phyloP scores from a whole-genome alignment of 2,329 filamentous ascomycete genomes.

The Endothia cerciana region DNA sequence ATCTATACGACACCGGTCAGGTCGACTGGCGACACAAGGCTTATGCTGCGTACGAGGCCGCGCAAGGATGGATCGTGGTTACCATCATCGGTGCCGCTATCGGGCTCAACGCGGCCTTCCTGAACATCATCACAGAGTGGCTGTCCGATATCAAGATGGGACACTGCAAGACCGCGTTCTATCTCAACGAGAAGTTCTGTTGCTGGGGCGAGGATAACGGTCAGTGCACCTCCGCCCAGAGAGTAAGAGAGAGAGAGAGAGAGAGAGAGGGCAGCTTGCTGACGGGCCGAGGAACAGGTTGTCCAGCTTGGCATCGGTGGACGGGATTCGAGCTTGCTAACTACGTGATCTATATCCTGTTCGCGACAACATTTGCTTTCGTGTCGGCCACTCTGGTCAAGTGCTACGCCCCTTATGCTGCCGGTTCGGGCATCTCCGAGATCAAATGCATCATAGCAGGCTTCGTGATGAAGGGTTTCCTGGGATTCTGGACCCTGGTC shows the following conservation, averaged over 20 bases:
- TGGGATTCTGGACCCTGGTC: slow-evolving; percentile 85
- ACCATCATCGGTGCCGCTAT: slow-evolving; percentile 92
- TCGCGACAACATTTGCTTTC: slow-evolving; percentile 82
- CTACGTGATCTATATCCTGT: slow-evolving; percentile 85
- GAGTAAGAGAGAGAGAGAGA: too few species aligned
- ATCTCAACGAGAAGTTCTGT: slow-evolving; percentile 96
- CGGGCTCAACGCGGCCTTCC: slow-evolving; percentile 86
- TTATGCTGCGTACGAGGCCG: slow-evolving; percentile 89
- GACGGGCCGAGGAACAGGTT: slow-evolving; percentile 58
- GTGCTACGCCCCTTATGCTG: slow-evolving; percentile 91
- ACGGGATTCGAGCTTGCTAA: slow-evolving; percentile 77
- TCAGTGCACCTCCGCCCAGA: slow-evolving; percentile 39
- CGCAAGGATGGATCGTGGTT: slow-evolving; percentile 97
- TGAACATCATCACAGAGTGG: slow-evolving; percentile 98
- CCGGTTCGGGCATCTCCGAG: slow-evolving; percentile 95
- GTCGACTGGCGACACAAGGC: slow-evolving; percentile 80
- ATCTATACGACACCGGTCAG: slow-evolving; percentile 71
- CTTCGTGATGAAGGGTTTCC: slow-evolving; percentile 98
- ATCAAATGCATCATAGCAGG: slow-evolving; percentile 99
- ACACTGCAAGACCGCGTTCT: slow-evolving; percentile 94
- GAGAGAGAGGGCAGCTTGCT: not conserved
- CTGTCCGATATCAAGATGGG: slow-evolving; percentile 93
- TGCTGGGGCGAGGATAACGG: slow-evolving; percentile 94
- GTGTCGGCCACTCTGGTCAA: slow-evolving; percentile 85
- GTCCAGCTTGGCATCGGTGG: slow-evolving; percentile 88